Base-by-base conservation (phyloP, 257 asterid species). In the Capsicum baccatum region DNA sequence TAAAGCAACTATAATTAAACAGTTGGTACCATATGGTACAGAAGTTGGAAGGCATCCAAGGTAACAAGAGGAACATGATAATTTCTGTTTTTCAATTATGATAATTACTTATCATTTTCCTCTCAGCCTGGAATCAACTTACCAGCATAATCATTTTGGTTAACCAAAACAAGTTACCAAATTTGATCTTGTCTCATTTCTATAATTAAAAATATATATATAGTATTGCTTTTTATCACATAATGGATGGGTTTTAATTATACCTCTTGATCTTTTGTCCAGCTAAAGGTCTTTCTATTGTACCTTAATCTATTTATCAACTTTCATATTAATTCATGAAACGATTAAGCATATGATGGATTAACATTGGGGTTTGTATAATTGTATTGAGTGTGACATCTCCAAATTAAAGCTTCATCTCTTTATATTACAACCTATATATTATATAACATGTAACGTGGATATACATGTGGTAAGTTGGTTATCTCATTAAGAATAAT, bases 401-500 rank as follows among this genome's bases (percentile, higher is more conserved):
- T 78, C 80, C 80, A 82, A 64, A 67, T 64, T 10, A 6, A 60
- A 80, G 17, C 62, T 42, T 76, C 54, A 26, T 76, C 14, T 14
- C 35, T 42, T 42, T 26, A 54, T 3, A 54, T n/a, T 52, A 19
- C 60, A 74, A 50, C 50, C 1, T 50, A 1, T 50, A 47, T 54
- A 33, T 71, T 50, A 47, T 54, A 33, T 71, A 76, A 82, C 89
- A 89, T 54, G 82, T 84, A 89, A 91, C 93, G 87, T 91, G 89
- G 90, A 47, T 67, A 68, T 63, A 83, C 94, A 90, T 92, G 94
- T 90, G 96, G 83, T 60, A 26, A 78, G 80, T 73, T 85, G 89
- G 69, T 81, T 5, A 83, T 83, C 78, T 88, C 86, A 90, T 88
- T 86, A 88, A 80, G 85, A 84, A 59, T 54, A 54, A 50, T 54